These are phyloP conservation scores for Naganishia sp. DNA, from an alignment of 1,284 basidiomycete species.

Conservation along the genomic window DNA sequence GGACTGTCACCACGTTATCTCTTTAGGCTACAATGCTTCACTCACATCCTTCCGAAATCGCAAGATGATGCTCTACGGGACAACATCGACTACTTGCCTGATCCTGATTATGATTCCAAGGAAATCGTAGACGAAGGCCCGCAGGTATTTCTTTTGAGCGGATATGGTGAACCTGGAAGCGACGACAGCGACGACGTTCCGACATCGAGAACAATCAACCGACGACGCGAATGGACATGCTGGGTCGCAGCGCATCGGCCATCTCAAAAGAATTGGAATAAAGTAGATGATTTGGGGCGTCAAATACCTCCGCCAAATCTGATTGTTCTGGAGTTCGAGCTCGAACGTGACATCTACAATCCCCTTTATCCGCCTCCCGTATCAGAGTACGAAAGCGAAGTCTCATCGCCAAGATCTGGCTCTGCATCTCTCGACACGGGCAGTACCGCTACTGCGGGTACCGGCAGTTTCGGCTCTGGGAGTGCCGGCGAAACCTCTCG, in stretches of 20 bases:
- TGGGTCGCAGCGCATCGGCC: constrained; percentile 81
- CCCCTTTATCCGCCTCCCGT: constrained; percentile 58
- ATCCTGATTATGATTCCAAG: constrained; percentile 57
- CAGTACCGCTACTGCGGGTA: constrained; percentile 39
- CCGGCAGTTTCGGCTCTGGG: constrained; percentile 35
- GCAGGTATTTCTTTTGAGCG: constrained; percentile 71
- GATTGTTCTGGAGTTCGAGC: constrained; percentile 79
- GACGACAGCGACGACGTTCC: constrained; percentile 43
- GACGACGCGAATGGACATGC: constrained; percentile 69
- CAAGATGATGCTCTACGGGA: constrained; percentile 76
- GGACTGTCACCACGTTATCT: constrained; percentile 76
- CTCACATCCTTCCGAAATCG: constrained; percentile 67
- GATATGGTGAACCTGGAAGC: constrained; percentile 68
- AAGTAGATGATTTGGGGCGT: constrained; percentile 40
- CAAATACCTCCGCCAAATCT: constrained; percentile 46
- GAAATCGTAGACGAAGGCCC: constrained; percentile 60
- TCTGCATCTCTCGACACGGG: constrained; percentile 27
- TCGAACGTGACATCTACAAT: constrained; percentile 71
- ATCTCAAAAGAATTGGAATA: constrained; percentile 39
- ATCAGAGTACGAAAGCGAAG: constrained; percentile 39
- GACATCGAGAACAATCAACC: constrained; percentile 28
- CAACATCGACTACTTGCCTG: constrained; percentile 69
- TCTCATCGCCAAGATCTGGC: constrained; percentile 27
- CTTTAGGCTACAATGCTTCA: constrained; percentile 75
- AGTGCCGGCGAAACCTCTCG: constrained; percentile 33